These are phyloP conservation scores for Saccharomycopsis capsularis DNA, from an alignment of 805 yeast species.

Conservation along the genomic window DNA sequence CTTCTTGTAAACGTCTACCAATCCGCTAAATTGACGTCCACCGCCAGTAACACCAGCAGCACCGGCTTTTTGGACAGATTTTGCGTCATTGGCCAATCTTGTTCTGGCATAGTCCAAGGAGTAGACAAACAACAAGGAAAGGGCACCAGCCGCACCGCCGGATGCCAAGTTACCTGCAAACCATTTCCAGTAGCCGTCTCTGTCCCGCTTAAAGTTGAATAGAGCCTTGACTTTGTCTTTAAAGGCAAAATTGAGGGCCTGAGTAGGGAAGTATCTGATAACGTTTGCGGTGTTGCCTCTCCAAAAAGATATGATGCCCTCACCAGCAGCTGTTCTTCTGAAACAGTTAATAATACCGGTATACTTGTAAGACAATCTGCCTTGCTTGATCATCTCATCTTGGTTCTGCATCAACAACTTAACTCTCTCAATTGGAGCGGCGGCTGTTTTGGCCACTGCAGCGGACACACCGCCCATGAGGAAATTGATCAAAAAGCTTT, in stretches of 20 bases:
- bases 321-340: conserved; percentile 87
- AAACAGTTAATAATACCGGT: conserved; percentile 89
- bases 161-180: conserved; percentile 97
- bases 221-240: conserved; percentile 92
- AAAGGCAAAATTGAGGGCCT: conserved; percentile 97
- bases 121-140: conserved; percentile 87
- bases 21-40: conserved; percentile 95
- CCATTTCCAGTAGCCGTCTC: conserved; percentile 89
- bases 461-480: conserved; percentile 99
- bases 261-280: conserved; percentile 98
- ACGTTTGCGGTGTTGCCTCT: conserved; percentile 99
- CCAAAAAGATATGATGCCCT: conserved; percentile 93
- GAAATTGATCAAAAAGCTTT: conserved; percentile 53
- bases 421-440: conserved; percentile 96
- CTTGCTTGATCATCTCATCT: conserved; percentile 97
- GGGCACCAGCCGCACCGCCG: conserved; percentile 98
- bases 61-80: conserved; percentile 66
- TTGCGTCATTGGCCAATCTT: conserved; percentile 96
- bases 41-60: conserved; percentile 64
- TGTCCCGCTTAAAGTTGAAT: conserved; percentile 95
- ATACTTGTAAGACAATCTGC: conserved; percentile 80
- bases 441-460: conserved; percentile 95
- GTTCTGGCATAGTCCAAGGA: conserved; percentile 97
- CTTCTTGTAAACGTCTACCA: conserved; percentile 92
- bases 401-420: conserved; percentile 94